A percentile compares a stretch with the other conserved stretches of the same genome.
phyloP scores from a whole-genome alignment of 306 rosid species.

The Casuarina cunninghamiana region DNA sequence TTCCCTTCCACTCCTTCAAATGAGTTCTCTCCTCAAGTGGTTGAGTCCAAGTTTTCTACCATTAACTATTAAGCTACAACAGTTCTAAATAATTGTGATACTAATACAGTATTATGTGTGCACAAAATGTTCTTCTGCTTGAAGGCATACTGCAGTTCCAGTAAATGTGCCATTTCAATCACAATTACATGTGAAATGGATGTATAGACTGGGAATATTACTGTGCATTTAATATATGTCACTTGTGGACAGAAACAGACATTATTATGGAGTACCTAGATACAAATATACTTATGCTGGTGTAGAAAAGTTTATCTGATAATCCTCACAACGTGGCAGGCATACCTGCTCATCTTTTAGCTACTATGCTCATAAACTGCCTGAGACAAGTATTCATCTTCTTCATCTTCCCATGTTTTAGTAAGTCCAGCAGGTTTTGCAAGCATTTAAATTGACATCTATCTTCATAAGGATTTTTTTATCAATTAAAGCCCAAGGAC shows the following conservation, averaged over 20 bases:
- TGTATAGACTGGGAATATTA: neutral
- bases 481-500: neutral
- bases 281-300: neutral
- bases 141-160: no score
- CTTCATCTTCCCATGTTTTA: conserved; percentile 78
- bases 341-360: conserved; percentile 63
- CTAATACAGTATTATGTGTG: no score
- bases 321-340: neutral
- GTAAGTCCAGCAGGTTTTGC: conserved; percentile 38
- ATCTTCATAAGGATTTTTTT: conserved; percentile 17
- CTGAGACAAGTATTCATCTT: conserved; percentile 68
- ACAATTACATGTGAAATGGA: neutral
- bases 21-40: neutral
- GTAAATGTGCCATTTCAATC: neutral
- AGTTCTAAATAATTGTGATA: no score
- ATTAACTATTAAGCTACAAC: no score
- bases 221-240: neutral
- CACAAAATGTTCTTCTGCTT: no score
- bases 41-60: neutral
- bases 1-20: neutral
- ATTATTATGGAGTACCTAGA: neutral
- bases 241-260: neutral
- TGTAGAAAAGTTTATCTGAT: neutral
- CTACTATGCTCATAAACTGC: conserved; percentile 75
- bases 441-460: conserved; percentile 31